Base-by-base conservation (phyloP, 129 eudicot genomes). In the Flaveria bidentis region DNA sequence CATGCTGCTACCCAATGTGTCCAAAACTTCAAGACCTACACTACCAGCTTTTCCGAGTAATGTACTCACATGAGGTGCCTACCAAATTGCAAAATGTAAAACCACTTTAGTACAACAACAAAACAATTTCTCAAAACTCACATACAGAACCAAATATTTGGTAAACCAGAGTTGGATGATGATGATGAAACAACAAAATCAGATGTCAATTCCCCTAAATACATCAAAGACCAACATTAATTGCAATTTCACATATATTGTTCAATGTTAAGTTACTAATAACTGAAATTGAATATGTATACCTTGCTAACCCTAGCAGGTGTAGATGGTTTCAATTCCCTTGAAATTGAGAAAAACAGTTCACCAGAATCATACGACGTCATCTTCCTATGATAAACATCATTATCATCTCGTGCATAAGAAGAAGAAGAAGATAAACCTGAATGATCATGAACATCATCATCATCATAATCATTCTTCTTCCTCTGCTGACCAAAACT, bases 1-100 rank as follows among this genome's bases (percentile, higher is more conserved):
- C 96, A 92, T 88, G 81, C 96, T 88, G 69, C 98, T 92, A 18
- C 98, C 96, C 7, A 92, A 76, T 39, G 94, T 88, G 69, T 92
- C 98, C 10, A 92, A 62, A 12, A 92, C 94, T 75, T 92, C 96
- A 42, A 92, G 86, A 56, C 96, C 91, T 36, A 84, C 94, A 45
- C 64, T 84, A 70, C 98, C 93, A 51, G 92, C 95, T 80, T 87
- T 92, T 17, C 98, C 96, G 53, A 92, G 87, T 85, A 92, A 86
- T 72, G 96, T 86, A 65, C 96, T 83, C 76, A 75, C 80, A 44
- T 89, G 95, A 64, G 96, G 89, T n/a, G 76, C 88, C 98, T 90
- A 79, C 30, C 72, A 58, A 18, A 82, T 74, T 64, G 56, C 63
- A 82, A 69, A 52, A 80, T 67, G 11, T 9, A 28, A 13, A 26